Evolutionary conservation across 345 rosid genomes (phyloP).

Genomic region (Pugionium cornutum): DNA sequence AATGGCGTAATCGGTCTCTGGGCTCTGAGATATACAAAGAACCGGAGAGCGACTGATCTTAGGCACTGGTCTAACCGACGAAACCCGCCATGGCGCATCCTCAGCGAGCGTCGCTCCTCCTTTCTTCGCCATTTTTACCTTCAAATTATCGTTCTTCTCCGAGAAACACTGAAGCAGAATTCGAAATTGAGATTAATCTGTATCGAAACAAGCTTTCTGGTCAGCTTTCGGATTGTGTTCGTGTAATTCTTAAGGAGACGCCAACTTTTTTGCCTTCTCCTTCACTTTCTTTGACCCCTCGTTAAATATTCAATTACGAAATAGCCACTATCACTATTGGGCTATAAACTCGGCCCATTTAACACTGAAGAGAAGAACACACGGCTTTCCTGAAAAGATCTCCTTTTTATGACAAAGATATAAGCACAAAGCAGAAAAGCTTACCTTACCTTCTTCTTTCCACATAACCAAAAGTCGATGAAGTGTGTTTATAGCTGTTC

Average conservation of each 20-base stretch:
- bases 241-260: slow-evolving; percentile 27
- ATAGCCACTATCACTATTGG: slow-evolving; percentile 6
- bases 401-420: neutral
- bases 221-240: slow-evolving; percentile 41
- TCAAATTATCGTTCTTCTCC: neutral
- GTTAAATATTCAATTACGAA: neutral
- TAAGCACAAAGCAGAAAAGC: neutral
- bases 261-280: slow-evolving; percentile 33
- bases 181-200: slow-evolving; percentile 1
- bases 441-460: too few relatives aligned
- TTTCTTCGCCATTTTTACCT: slow-evolving; percentile 55
- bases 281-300: slow-evolving; percentile 11
- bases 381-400: neutral
- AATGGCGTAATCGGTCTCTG: slow-evolving; percentile 59
- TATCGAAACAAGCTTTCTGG: slow-evolving; percentile 30
- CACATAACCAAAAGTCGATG: too few relatives aligned
- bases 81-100: slow-evolving; percentile 87
- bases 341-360: slow-evolving; percentile 16
- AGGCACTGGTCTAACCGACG: slow-evolving; percentile 64
- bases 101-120: slow-evolving; percentile 58
- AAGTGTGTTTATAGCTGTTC: too few relatives aligned
- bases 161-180: neutral
- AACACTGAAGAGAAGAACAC: neutral
- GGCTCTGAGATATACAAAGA: slow-evolving; percentile 56
- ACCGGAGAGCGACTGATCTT: slow-evolving; percentile 69